These are phyloP conservation scores for Malassezia cuniculi DNA, from an alignment of 1,284 basidiomycete species.

Conservation along the genomic window DNA sequence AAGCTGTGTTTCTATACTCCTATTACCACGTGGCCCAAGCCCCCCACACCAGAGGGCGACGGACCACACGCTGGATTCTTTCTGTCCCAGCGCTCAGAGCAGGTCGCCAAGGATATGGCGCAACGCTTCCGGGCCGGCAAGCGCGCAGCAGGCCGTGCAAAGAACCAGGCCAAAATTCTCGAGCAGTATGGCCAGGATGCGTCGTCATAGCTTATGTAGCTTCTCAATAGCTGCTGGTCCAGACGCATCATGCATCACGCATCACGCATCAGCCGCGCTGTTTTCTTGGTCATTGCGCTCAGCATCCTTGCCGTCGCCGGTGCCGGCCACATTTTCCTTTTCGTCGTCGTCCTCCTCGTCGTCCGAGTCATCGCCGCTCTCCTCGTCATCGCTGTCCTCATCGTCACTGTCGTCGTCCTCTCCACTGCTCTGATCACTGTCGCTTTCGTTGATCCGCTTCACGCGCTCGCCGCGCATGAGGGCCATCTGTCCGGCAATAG, in stretches of 20 bases:
- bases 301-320: no score
- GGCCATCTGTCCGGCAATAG: slow-evolving; percentile 95
- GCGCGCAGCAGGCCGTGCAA: slow-evolving; percentile 24
- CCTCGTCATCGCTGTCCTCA: slow-evolving; percentile 43
- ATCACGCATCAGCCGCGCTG: no score
- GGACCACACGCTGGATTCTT: slow-evolving; percentile 20
- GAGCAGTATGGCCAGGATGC: slow-evolving; percentile 13
- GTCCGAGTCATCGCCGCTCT: slow-evolving; percentile 9
- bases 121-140: slow-evolving; percentile 31
- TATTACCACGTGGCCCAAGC: slow-evolving; percentile 31
- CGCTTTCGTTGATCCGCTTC: slow-evolving; percentile 51
- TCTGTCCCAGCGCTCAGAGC: slow-evolving; percentile 15
- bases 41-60: slow-evolving; percentile 18
- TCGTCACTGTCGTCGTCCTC: slow-evolving; percentile 50
- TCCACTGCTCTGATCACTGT: slow-evolving; percentile 1
- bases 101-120: slow-evolving; percentile 20
- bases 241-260: no score
- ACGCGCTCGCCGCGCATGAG: slow-evolving; percentile 82
- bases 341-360: slow-evolving; percentile 11
- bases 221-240: no score
- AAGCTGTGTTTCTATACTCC: slow-evolving; percentile 24
- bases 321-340: no score
- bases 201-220: no score
- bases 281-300: no score
- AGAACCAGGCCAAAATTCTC: slow-evolving; percentile 24